Percentiles rank a stretch among this genome's conserved stretches.
phyloP scores from a whole-genome alignment of 176 grass and related monocot species.

The Musa itinerans region DNA sequence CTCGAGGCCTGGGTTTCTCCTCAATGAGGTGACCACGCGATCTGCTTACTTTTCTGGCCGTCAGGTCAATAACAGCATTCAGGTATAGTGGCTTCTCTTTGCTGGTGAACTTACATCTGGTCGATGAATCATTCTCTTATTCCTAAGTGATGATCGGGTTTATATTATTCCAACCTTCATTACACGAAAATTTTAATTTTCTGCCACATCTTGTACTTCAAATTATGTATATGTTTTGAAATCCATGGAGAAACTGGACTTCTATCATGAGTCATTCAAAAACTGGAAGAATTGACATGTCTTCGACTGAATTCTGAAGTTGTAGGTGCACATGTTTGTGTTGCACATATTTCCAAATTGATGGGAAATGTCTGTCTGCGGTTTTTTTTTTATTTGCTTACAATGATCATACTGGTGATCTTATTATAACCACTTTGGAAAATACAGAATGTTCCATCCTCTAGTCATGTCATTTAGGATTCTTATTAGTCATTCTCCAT shows the following conservation, averaged over 20 bases:
- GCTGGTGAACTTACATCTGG: not conserved
- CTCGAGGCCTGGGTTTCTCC: constrained; percentile 83
- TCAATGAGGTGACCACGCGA: constrained; percentile 61
- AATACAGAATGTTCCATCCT: not conserved
- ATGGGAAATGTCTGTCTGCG: too few species aligned
- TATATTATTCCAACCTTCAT: not conserved
- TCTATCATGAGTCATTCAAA: not conserved
- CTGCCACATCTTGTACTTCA: not conserved
- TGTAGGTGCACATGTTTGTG: not conserved
- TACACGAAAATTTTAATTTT: not conserved
- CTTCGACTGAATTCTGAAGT: not conserved
- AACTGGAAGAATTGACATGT: not conserved
- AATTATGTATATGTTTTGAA: not conserved
- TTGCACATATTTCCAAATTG: too few species aligned
- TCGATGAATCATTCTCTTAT: not conserved
- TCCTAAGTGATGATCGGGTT: not conserved
- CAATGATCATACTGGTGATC: not conserved
- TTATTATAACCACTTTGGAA: not conserved
- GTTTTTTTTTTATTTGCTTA: not conserved
- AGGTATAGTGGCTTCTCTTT: constrained; percentile 31
- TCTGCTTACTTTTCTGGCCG: constrained; percentile 75
- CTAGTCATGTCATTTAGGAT: not conserved
- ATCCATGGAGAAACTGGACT: too few species aligned
- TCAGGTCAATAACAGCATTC: constrained; percentile 91
- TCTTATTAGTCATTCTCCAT: not conserved